These are phyloP conservation scores for Backusella sp. DNA, from an alignment of 192 early-diverging fungal genomes.

Conservation along the genomic window DNA sequence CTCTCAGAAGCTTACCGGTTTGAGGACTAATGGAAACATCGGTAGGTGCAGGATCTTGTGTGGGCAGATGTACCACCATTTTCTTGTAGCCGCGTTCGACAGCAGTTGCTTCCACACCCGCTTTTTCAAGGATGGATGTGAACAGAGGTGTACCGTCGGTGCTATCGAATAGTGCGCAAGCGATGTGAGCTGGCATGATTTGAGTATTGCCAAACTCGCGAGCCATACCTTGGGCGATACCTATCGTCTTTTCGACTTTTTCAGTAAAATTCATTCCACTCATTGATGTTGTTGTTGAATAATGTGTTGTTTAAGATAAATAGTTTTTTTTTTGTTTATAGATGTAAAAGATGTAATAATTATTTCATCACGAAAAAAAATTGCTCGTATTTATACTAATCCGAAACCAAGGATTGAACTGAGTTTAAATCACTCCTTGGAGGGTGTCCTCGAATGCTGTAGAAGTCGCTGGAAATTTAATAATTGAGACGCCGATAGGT, in stretches of 20 bases:
- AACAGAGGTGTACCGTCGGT: conserved; percentile 77
- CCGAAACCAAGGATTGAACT: not conserved
- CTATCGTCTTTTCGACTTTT: conserved; percentile 73
- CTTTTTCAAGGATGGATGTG: conserved; percentile 75
- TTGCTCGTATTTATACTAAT: not conserved
- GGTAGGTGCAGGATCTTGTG: conserved; percentile 84
- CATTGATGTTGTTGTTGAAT: conserved; percentile 30
- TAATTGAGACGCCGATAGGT: not conserved
- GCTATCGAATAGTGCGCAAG: conserved; percentile 77
- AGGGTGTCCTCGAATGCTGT: not conserved
- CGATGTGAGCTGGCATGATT: conserved; percentile 81
- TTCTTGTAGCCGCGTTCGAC: conserved; percentile 83
- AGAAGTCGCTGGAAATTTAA: not conserved
- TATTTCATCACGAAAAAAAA: conserved; percentile 1
- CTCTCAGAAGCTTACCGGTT: conserved; percentile 60
- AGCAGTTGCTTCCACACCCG: conserved; percentile 74
- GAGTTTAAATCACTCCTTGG: not conserved
- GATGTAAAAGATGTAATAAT: not conserved
- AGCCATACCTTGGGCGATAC: conserved; percentile 62
- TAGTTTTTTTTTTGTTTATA: not conserved
- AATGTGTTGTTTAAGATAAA: not conserved
- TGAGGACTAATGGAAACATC: conserved; percentile 65
- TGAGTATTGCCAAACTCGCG: conserved; percentile 74
- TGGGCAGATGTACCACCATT: conserved; percentile 71
- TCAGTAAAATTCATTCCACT: conserved; percentile 80